Evolutionary conservation across 225 moss, liverwort and hornwort species (phyloP).

Genomic region (Anthoceros angustus): DNA sequence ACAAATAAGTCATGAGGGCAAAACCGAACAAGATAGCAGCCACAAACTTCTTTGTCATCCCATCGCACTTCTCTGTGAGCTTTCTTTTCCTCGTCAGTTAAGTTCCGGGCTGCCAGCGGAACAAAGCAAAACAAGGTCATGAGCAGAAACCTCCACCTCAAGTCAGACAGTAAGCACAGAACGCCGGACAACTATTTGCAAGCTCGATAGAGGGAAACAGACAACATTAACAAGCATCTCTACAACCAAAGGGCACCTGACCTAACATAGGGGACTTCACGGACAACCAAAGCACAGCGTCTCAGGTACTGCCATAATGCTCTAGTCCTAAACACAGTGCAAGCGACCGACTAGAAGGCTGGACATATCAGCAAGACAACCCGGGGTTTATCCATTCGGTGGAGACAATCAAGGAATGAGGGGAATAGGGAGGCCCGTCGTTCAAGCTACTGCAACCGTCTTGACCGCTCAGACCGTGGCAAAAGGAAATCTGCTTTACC

Average conservation of each 20-base stretch:
- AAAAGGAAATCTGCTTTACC: constrained; percentile 21
- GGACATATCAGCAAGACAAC: too few relatives aligned
- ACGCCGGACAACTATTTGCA: neutral
- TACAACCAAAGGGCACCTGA: too few relatives aligned
- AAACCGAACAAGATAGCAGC: constrained; percentile 72
- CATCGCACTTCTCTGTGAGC: constrained; percentile 59
- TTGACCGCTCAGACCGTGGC: constrained; percentile 5
- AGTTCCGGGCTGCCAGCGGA: constrained; percentile 41
- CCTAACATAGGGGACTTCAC: too few relatives aligned
- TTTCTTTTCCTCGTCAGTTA: constrained; percentile 75
- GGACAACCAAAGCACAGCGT: too few relatives aligned
- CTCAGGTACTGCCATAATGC: too few relatives aligned
- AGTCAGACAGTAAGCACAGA: neutral
- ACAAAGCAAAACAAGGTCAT: neutral
- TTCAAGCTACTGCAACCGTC: too few relatives aligned
- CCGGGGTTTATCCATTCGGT: too few relatives aligned
- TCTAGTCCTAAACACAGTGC: too few relatives aligned
- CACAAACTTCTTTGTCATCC: constrained; percentile 94
- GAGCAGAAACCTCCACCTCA: neutral
- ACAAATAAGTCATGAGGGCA: constrained; percentile 97
- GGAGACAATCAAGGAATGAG: too few relatives aligned
- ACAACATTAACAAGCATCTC: neutral
- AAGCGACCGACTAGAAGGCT: too few relatives aligned
- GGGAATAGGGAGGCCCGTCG: too few relatives aligned
- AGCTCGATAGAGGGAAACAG: neutral